phyloP scores from a whole-genome alignment of 441 rosid genomes.

The Arabidopsis hybrid region DNA sequence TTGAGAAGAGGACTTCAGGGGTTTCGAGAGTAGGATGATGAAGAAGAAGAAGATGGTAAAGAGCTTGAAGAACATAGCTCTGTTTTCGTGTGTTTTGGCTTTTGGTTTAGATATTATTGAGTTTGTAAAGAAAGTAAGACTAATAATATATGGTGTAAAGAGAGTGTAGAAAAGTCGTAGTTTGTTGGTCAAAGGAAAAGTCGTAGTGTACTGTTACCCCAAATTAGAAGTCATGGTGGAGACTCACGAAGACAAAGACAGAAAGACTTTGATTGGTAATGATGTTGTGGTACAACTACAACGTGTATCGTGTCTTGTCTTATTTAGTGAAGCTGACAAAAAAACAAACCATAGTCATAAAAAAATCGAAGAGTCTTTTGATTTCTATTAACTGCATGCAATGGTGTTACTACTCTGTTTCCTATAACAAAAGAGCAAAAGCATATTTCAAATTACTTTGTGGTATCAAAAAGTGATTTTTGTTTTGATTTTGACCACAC shows the following conservation, averaged over 20 bases:
- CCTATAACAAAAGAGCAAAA: too few relatives aligned
- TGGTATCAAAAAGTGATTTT: too few relatives aligned
- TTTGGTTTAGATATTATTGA: not conserved
- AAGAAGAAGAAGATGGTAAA: not conserved
- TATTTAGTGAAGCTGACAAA: too few relatives aligned
- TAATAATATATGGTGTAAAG: not conserved
- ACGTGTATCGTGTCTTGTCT: not conserved
- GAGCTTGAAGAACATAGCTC: conserved; percentile 22
- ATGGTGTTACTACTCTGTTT: too few relatives aligned
- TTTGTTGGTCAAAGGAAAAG: not conserved
- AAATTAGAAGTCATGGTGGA: not conserved
- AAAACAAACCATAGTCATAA: too few relatives aligned
- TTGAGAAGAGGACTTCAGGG: conserved; percentile 6
- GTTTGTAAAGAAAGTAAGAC: not conserved
- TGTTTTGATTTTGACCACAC: too few relatives aligned
- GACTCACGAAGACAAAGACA: not conserved
- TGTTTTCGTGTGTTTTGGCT: not conserved
- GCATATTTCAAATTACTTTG: too few relatives aligned
- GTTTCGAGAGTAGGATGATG: not conserved
- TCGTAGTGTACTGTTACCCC: not conserved
- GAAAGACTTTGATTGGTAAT: not conserved
- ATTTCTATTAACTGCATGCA: too few relatives aligned
- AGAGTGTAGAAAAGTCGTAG: not conserved
- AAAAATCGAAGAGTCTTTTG: too few relatives aligned
- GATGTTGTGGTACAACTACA: not conserved